Evolutionary conservation across 495 filamentous ascomycete species (phyloP), one percentile per base, ranked within the genome.

Genomic region (Aspergillus cavernicola): DNA sequence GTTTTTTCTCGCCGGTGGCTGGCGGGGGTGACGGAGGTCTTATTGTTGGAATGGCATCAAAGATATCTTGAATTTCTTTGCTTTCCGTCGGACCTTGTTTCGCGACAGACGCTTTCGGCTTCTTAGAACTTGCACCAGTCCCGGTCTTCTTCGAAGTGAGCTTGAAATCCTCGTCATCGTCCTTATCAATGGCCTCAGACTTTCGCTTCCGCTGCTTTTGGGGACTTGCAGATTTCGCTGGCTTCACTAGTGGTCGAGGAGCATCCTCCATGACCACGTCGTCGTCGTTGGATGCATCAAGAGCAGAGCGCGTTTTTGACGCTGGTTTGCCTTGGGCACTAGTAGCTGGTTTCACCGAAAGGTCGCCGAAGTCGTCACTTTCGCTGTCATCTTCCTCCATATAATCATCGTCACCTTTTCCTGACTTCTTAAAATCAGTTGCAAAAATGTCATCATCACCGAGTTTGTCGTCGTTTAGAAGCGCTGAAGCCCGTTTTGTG

Each of bases 31-130:
- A 86, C 15, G 93, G 95, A 32, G 93, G 78, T 48, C 83, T 72
- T 22, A 97, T 77, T 6, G 77, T 85, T 9, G 92, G 89, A 53
- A 98, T 90, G 63, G 83, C 88, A 62, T 95, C 88, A 28, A 96
- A 83, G 43, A 98, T 96, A 29, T 82, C 84, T 62, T 92, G 81
- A 13, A 96, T 82, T 36, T 78, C 77, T 19, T 78, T 76, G 52
- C 79, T 83, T 56, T 89, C 87, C 0, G 81, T 63, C 13, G 71
- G 58, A 9, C 84, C 85, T 20, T 84, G 80, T 66, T 87, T 87
- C 65, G 85, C 85, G 0, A 81, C 71, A 52, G 71, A 74, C 19
- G 80, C 71, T 31, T 77, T 65, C 70, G 79, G 73, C 59, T 85
- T 89, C 63, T 85, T 87, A 1, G 80, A 68, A 16, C 69, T 74